Base-by-base conservation (phyloP, 352 stramenopile genomes). In the Peronospora destructor region DNA sequence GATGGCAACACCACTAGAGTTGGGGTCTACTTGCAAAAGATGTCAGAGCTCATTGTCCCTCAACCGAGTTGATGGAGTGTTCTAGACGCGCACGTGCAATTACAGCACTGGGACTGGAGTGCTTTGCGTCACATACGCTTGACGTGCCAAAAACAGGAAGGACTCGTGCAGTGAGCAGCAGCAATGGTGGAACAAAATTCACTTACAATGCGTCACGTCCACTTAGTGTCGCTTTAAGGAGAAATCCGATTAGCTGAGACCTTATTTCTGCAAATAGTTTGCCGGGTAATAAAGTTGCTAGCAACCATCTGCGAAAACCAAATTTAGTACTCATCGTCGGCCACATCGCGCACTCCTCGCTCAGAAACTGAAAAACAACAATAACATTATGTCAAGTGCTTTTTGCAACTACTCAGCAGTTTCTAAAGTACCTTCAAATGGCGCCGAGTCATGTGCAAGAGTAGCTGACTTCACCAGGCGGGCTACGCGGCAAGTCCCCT, bases 71-170 rank as follows among this genome's bases (percentile, higher is more conserved):
- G 12, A 39, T 49, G 0, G 65, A 76, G n/a, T 91, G 80, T 40
- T 79, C 77, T 0, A 71, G 69, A 38, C 77, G 81, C 2, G 81
- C 4, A 47, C 53, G 1, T 91, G 81, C 38, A 75, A 88, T 64
- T 64, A 55, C 29, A 40, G 39, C 26, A 68, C 66, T 0, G 81
- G 81, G 12, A 61, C 59, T 1, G 89, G 60, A 65, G 41, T 91
- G 81, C 52, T 91, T 65, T 41, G 41, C 74, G 81, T 0, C 78
- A 90, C 59, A 88, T 87, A 71, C 76, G 81, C 0, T 64, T 89
- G n/a, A 66, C 19, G 78, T n/a, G n/a, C n/a, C n/a, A n/a, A n/a
- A n/a, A n/a, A n/a, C n/a, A 91, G 39, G 47, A 59, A 55, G 57
- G 49, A 0, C 49, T 57, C 3, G 53, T 56, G 37, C 61, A 62